Conservation (phyloP, 768 basidiomycete genomes). For the Mycena polygramma region DNA sequence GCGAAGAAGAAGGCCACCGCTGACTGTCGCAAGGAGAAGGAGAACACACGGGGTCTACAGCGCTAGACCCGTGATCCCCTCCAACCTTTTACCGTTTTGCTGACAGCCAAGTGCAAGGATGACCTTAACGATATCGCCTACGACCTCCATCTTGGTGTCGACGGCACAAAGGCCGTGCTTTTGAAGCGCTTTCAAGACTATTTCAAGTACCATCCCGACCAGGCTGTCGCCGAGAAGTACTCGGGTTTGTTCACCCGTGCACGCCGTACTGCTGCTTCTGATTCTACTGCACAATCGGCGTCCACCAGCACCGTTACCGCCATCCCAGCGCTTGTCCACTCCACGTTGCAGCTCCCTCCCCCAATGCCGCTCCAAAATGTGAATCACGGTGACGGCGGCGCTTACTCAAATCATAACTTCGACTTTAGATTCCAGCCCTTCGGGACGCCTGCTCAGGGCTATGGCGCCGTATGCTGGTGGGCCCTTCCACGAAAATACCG, state of each 20-base stretch:
- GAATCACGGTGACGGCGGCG: too few relatives aligned
- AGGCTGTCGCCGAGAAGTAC: conserved; percentile 1
- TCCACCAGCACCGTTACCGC: too few relatives aligned
- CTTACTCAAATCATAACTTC: too few relatives aligned
- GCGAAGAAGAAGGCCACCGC: conserved; percentile 4
- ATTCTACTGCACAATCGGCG: too few relatives aligned
- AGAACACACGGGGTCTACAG: background rate
- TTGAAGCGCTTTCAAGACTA: background rate
- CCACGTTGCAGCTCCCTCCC: too few relatives aligned
- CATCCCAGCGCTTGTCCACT: too few relatives aligned
- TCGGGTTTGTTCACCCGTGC: background rate
- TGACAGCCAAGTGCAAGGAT: conserved; percentile 26
- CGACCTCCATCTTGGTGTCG: background rate
- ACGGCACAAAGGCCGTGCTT: conserved; percentile 16
- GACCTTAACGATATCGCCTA: conserved; percentile 27
- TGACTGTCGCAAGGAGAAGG: conserved; percentile 2
- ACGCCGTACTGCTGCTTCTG: background rate
- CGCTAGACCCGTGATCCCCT: background rate
- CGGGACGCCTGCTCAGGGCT: too few relatives aligned
- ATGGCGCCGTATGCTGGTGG: too few relatives aligned
- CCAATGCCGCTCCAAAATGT: too few relatives aligned
- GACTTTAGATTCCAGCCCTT: too few relatives aligned
- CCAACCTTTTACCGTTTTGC: conserved; percentile 3
- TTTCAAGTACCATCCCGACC: background rate
- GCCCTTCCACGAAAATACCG: too few relatives aligned